phyloP scores from a whole-genome alignment of 768 basidiomycete genomes.

The Suillus subluteus region DNA sequence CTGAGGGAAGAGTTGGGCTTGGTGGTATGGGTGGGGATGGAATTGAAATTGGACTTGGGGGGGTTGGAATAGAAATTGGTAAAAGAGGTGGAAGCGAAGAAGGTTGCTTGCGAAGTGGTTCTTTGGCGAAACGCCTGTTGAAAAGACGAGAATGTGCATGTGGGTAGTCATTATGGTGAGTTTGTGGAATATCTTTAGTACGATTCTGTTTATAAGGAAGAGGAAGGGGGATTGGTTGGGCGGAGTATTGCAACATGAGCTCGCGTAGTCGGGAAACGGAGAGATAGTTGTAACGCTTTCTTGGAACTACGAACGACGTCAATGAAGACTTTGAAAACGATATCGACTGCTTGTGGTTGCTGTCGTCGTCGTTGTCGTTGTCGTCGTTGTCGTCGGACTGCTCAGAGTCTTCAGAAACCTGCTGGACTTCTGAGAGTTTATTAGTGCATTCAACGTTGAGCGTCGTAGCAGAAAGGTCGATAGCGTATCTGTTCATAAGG shows the following conservation, averaged over 20 bases:
- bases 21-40: conserved; percentile 38
- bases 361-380: background rate
- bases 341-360: background rate
- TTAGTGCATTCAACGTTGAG: conserved; percentile 44
- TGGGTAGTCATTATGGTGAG: conserved; percentile 31
- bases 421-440: conserved; percentile 54
- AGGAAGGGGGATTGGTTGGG: conserved; percentile 37
- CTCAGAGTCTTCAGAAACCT: conserved; percentile 25
- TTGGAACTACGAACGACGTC: conserved; percentile 37
- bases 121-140: conserved; percentile 41
- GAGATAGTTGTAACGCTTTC: conserved; percentile 32
- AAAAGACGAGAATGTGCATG: conserved; percentile 30
- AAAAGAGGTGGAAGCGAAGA: conserved; percentile 17
- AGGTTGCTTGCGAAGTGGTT: conserved; percentile 23
- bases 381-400: conserved; percentile 4
- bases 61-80: conserved; percentile 30
- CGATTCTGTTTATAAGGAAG: conserved; percentile 33
- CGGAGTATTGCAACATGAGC: conserved; percentile 64
- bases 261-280: conserved; percentile 32
- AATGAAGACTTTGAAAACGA: conserved; percentile 49
- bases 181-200: conserved; percentile 31
- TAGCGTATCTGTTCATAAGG: conserved; percentile 19
- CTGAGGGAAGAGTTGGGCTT: conserved; percentile 29
- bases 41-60: conserved; percentile 33
- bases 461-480: conserved; percentile 27